Percentiles rank a stretch among this genome's conserved stretches.
phyloP scores from a whole-genome alignment of 2,329 filamentous ascomycete species.

The Arthrinium phaeospermum region DNA sequence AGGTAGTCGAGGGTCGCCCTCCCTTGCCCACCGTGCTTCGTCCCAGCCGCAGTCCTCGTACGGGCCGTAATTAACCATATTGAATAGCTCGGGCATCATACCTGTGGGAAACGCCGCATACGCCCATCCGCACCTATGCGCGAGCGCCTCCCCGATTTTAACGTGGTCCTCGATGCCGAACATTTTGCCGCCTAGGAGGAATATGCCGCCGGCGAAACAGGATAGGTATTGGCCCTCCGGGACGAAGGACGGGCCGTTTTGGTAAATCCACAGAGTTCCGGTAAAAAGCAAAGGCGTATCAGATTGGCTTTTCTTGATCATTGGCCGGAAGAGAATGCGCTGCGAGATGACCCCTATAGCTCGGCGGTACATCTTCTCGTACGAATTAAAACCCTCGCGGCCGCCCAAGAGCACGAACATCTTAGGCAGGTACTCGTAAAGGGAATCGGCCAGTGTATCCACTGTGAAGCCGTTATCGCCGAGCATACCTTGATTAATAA shows the following conservation, averaged over 20 bases:
- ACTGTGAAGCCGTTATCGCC: conserved; percentile 40
- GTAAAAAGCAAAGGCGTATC: conserved; percentile 38
- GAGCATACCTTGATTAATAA: conserved; percentile 1
- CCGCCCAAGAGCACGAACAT: conserved; percentile 63
- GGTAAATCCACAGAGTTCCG: conserved; percentile 26
- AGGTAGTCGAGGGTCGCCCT: conserved; percentile 43
- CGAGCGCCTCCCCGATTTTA: conserved; percentile 49
- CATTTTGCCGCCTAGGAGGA: conserved; percentile 54
- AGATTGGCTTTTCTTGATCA: conserved; percentile 54
- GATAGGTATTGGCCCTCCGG: conserved; percentile 50
- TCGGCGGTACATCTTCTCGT: conserved; percentile 65
- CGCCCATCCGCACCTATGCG: conserved; percentile 57
- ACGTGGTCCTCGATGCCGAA: conserved; percentile 48
- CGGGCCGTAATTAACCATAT: conserved; percentile 36
- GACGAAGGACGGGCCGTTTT: conserved; percentile 34
- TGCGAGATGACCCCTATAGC: conserved; percentile 64
- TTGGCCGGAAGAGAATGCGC: conserved; percentile 68
- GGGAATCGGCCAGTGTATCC: conserved; percentile 44
- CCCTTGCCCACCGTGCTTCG: conserved; percentile 23
- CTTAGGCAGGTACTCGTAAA: conserved; percentile 60
- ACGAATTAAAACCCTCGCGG: conserved; percentile 51
- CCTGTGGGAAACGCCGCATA: conserved; percentile 54
- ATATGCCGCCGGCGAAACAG: conserved; percentile 58
- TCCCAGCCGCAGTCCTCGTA: conserved; percentile 37
- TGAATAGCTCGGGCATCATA: conserved; percentile 58